phyloP scores from a whole-genome alignment of 2,329 filamentous ascomycete species.

The Neofusicoccum laricinum region DNA sequence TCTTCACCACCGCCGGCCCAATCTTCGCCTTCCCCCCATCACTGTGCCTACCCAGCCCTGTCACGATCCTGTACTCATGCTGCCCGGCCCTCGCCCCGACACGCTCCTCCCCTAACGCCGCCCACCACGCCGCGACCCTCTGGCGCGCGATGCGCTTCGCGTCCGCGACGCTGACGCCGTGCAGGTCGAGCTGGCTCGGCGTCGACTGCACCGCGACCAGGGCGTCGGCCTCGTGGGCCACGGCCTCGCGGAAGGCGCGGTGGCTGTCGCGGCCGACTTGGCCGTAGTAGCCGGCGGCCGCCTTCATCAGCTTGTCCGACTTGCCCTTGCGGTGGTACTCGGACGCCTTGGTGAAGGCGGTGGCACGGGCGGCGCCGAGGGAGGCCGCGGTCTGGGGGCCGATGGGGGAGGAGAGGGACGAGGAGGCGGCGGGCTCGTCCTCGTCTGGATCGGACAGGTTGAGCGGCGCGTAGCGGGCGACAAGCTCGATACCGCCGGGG shows the following conservation, averaged over 20 bases:
- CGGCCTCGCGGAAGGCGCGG: constrained; percentile 55
- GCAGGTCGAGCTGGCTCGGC: constrained; percentile 66
- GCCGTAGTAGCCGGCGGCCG: constrained; percentile 73
- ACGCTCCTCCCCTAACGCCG: constrained; percentile 63
- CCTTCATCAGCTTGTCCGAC: constrained; percentile 71
- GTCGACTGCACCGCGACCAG: constrained; percentile 68
- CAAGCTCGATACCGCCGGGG: constrained; percentile 46
- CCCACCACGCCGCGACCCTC: constrained; percentile 73
- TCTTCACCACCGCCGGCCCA: constrained; percentile 74
- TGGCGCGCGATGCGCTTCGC: constrained; percentile 74
- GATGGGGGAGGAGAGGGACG: constrained; percentile 25
- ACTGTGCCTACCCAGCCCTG: constrained; percentile 77
- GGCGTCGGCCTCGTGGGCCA: constrained; percentile 65
- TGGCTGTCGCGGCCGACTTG: constrained; percentile 66
- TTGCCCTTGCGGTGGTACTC: constrained; percentile 59
- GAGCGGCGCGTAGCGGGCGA: constrained; percentile 45
- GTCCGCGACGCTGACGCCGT: constrained; percentile 78
- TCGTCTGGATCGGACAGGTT: constrained; percentile 30
- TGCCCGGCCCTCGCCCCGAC: constrained; percentile 42
- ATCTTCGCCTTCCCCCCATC: constrained; percentile 71
- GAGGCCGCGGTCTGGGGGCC: constrained; percentile 39
- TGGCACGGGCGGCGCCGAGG: constrained; percentile 46
- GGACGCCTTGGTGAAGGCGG: constrained; percentile 57
- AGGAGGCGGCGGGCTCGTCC: constrained; percentile 25
- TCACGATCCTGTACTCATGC: constrained; percentile 69